phyloP scores from a whole-genome alignment of 495 filamentous ascomycete genomes.

The Opeltia flavorubescens region DNA sequence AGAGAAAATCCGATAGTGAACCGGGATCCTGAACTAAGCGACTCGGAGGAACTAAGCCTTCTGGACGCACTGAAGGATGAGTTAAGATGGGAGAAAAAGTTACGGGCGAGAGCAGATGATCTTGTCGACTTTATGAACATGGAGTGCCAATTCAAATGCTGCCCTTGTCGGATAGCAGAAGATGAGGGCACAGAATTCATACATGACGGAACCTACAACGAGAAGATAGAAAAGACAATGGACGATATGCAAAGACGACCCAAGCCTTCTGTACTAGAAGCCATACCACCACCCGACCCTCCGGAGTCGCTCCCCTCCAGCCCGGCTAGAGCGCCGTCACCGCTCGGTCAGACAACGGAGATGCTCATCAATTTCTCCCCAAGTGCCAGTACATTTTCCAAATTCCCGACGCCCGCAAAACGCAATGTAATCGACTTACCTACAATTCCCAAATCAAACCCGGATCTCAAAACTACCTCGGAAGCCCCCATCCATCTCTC shows the following conservation, averaged over 20 bases:
- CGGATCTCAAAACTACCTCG: too few species aligned
- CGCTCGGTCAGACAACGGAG: constrained; percentile 20
- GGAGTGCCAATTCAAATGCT: constrained; percentile 64
- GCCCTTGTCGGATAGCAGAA: constrained; percentile 47
- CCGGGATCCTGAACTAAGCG: constrained; percentile 25
- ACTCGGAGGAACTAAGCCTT: constrained; percentile 24
- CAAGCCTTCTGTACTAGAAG: not conserved
- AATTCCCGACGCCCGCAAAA: constrained; percentile 25
- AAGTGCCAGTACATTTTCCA: constrained; percentile 34
- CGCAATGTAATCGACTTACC: not conserved
- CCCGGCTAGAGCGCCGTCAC: constrained; percentile 17
- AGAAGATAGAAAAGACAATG: constrained; percentile 2
- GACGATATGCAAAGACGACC: not conserved
- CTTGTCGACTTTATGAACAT: constrained; percentile 69
- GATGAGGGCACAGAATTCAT: constrained; percentile 31
- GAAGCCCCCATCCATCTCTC: constrained; percentile 2
- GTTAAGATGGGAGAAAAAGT: constrained; percentile 49
- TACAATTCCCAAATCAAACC: not conserved
- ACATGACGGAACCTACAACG: constrained; percentile 27
- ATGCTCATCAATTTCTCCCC: constrained; percentile 33
- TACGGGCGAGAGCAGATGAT: constrained; percentile 52
- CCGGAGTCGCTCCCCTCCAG: constrained; percentile 5
- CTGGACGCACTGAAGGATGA: constrained; percentile 45
- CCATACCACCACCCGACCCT: not conserved
- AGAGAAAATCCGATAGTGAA: constrained; percentile 27